Conservation (phyloP, 169 alveolate species). For the Besnoitia besnoiti region DNA sequence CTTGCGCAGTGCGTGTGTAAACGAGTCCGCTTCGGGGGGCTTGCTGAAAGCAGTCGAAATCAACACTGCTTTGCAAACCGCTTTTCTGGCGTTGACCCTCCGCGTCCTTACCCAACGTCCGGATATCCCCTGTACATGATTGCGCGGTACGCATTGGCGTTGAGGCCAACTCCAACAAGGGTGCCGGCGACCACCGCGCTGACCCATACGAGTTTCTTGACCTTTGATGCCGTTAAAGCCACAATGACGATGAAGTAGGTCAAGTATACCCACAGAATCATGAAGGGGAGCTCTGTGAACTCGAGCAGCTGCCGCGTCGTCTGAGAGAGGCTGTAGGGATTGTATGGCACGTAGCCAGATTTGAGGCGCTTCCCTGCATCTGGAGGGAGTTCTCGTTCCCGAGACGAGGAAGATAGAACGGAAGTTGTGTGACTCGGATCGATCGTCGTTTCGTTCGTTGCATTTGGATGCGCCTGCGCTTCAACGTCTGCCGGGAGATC, state of each 20-base stretch:
- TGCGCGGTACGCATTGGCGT: slow-evolving; percentile 70
- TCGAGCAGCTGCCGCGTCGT: slow-evolving; percentile 45
- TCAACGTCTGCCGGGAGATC: neutral
- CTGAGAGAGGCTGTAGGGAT: slow-evolving; percentile 58
- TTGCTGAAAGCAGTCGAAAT: no score
- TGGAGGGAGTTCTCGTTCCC: neutral
- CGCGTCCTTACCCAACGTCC: slow-evolving; percentile 48
- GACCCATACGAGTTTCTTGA: slow-evolving; percentile 58
- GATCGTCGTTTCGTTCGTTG: neutral
- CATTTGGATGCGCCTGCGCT: slow-evolving; percentile 4
- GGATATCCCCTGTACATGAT: slow-evolving; percentile 64
- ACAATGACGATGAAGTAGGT: slow-evolving; percentile 70
- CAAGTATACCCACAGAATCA: slow-evolving; percentile 68
- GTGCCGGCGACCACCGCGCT: slow-evolving; percentile 71
- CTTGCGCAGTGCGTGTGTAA: no score
- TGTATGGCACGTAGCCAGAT: slow-evolving; percentile 63
- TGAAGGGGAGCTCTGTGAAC: slow-evolving; percentile 64
- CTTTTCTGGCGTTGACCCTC: no score
- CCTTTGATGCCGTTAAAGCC: slow-evolving; percentile 56
- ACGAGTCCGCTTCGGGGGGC: no score
- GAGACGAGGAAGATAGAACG: neutral
- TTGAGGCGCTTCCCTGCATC: neutral
- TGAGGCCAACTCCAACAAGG: slow-evolving; percentile 71
- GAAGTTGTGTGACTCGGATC: neutral
- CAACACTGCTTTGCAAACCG: no score